Base-by-base conservation (phyloP, 2,329 filamentous ascomycete genomes). In the Colletotrichum horii region DNA sequence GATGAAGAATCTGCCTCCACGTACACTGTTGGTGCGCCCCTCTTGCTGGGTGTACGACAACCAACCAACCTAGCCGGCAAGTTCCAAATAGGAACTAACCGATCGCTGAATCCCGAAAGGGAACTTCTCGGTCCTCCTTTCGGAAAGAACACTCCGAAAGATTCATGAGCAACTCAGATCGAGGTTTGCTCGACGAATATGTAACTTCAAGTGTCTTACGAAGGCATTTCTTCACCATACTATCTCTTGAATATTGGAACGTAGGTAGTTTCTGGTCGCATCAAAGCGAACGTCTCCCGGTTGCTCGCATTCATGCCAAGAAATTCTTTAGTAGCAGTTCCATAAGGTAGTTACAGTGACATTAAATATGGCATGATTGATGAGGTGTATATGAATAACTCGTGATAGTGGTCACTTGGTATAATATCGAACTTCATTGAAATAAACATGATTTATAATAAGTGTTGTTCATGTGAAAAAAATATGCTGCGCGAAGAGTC, bases 391-490 rank as follows among this genome's bases (percentile, higher is more conserved):
- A 48, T 48, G n/a, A 3, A 4, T 11, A 22, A 48, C 43, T 48
- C 14, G n/a, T n/a, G 6, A 48, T 22, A 3, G 43, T n/a, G 19
- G 38, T n/a, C 11, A 22, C 4, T 48, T 22, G 9, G 3, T 7
- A 48, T 12, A 11, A 4, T 48, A 14, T 48, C 9, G n/a, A 22
- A 4, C n/a, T 48, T 22, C 43, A 14, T 22, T 48, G 43, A 4
- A n/a, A 48, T 7, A 3, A 2, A 12, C 7, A 7, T 22, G 3
- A 48, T 48, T 9, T 11, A 8, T 6, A 48, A 22, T 48, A 3
- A 48, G n/a, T 48, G 43, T 3, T 48, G 1, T 48, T 0, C n/a
- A 22, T 22, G n/a, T 4, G n/a, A 22, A 4, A 48, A 8, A 11
- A 22, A 8, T 8, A 3, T 22, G 6, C 6, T 22, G n/a, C 12